Evolutionary conservation across 805 yeast genomes (phyloP).

Genomic region (Zygosaccharomyces rouxii): DNA sequence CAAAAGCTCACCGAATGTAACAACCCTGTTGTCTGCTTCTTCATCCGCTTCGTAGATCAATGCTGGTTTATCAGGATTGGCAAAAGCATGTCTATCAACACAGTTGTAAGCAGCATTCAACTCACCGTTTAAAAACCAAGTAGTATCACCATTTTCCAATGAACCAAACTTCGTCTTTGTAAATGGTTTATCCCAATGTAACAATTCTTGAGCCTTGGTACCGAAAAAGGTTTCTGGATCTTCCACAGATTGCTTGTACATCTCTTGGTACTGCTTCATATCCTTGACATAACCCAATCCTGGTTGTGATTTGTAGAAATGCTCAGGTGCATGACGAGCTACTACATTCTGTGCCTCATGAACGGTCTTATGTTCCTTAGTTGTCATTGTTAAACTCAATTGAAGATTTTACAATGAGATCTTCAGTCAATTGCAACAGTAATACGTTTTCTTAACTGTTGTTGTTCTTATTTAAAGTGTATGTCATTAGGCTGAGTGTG

Average conservation of each 20-base stretch:
- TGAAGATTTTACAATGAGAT: background rate
- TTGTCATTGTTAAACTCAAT: constrained; percentile 13
- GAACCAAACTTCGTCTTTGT: constrained; percentile 48
- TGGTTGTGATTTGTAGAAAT: constrained; percentile 40
- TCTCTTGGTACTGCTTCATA: constrained; percentile 61
- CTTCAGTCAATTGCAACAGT: background rate
- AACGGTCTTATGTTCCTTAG: constrained; percentile 35
- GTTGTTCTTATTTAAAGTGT: background rate
- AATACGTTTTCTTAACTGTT: background rate
- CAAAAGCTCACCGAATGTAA: constrained; percentile 69
- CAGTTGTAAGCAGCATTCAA: constrained; percentile 76
- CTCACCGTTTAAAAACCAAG: constrained; percentile 79
- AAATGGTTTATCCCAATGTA: constrained; percentile 76
- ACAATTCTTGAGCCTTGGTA: constrained; percentile 63
- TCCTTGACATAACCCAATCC: constrained; percentile 47
- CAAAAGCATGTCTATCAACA: constrained; percentile 76
- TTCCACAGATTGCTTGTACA: constrained; percentile 74
- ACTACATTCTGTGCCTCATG: constrained; percentile 40
- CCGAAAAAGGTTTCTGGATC: constrained; percentile 85
- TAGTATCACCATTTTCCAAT: constrained; percentile 66
- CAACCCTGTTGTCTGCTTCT: constrained; percentile 48
- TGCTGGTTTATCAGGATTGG: constrained; percentile 68
- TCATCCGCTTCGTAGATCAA: constrained; percentile 80
- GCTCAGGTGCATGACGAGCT: constrained; percentile 37
- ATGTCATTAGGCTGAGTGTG: background rate